Base-by-base conservation (phyloP, 2,329 filamentous ascomycete species). In the Fusarium brachygibbosum region DNA sequence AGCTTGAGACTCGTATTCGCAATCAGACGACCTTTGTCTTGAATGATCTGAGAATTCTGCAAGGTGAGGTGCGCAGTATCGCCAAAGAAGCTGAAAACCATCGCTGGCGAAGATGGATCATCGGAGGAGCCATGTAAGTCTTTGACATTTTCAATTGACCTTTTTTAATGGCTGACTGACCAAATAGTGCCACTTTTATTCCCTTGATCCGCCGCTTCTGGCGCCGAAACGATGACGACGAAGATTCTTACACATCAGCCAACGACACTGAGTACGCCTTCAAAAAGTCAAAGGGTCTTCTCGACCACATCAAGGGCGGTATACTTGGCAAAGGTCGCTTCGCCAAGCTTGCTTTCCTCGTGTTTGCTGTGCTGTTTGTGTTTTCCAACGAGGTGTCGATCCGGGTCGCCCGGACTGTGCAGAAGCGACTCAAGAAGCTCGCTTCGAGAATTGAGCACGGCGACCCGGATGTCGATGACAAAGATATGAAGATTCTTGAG, bases 221-320 rank as follows among this genome's bases (percentile, higher is more conserved):
- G 75, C 82, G 83, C 17, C 81, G 85, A 17, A 76, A 79, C 16
- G 61, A 75, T 13, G 75, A 80, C 16, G 78, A 81, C 16, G 78
- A 81, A 54, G 79, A 81, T 53, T 77, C 77, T 4, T 74, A 79
- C 11, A 51, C 62, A 10, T 76, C 81, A 1, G 74, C 82, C 64
- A 88, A 86, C 74, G 81, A 84, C 68, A 89, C 87, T 28, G 87
- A 88, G 77, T 86, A 88, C 71, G 86, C 87, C 31, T 88, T 87
- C 74, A 77, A 75, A 28, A 81, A 80, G 69, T 86, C 84, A 75
- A 83, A 82, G 75, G 79, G 80, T 4, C 80, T 88, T 6, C 76
- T 88, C 29, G 70, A 80, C 5, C 82, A 86, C 52, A 86, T 88
- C 71, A 79, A 84, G 55, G 76, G 79, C 45, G 79, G 81, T 9